phyloP scores from a whole-genome alignment of 345 rosid genomes.

The Laguncularia racemosa region DNA sequence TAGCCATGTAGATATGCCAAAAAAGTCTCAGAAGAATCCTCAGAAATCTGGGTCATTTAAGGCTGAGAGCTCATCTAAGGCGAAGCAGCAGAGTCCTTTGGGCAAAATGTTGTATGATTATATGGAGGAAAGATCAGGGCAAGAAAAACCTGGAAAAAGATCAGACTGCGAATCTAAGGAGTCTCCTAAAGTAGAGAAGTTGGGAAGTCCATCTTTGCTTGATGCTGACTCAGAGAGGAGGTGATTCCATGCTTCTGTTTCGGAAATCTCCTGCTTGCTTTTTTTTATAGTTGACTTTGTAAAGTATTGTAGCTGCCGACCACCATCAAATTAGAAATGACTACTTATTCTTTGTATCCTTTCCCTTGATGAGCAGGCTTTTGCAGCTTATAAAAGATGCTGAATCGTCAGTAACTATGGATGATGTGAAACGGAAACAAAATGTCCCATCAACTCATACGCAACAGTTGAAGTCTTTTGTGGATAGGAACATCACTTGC shows the following conservation, averaged over 20 bases:
- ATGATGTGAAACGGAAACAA: constrained; percentile 36
- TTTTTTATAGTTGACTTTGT: not conserved
- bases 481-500: constrained; percentile 58
- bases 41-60: constrained; percentile 20
- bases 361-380: constrained; percentile 38
- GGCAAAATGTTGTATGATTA: constrained; percentile 28
- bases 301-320: not conserved
- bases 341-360: not conserved
- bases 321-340: not conserved
- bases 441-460: constrained; percentile 45
- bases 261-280: not conserved
- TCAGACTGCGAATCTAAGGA: constrained; percentile 15
- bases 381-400: constrained; percentile 42
- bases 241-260: constrained; percentile 20
- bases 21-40: constrained; percentile 23
- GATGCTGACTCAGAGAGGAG: constrained; percentile 67
- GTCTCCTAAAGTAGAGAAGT: constrained; percentile 14
- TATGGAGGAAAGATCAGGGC: constrained; percentile 18
- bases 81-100: constrained; percentile 15
- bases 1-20: constrained; percentile 24
- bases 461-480: constrained; percentile 29
- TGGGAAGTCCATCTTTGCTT: constrained; percentile 26
- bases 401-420: constrained; percentile 47
- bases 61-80: constrained; percentile 24
- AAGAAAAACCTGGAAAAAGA: constrained; percentile 19